Evolutionary conservation across 768 basidiomycete species (phyloP), one percentile per base, ranked within the genome.

Genomic region (Ramaria sp.): DNA sequence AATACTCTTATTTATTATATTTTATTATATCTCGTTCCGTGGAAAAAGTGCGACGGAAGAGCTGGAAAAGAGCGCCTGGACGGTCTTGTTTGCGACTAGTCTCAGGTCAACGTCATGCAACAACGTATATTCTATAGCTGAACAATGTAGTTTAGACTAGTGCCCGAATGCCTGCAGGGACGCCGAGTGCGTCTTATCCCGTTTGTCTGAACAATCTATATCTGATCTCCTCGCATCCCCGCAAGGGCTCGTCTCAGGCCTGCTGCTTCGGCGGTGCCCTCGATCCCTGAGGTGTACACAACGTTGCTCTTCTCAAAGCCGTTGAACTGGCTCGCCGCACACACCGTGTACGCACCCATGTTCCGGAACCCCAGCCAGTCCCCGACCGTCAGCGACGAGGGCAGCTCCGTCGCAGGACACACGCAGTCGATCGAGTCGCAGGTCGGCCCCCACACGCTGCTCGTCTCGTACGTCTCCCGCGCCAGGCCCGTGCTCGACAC

Each of bases 341-440:
- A 96, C 57, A 92, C 72, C n/a, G 96, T 98, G 71, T 99, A 99
- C 30, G 96, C 96, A 28, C 96, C 96, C 96, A 99, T 98, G 65
- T 90, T 84, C 55, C 85, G 83, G 71, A 94, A 99, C n/a, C 86
- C 88, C 16, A 99, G 78, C 96, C 96, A 99, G 66, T 99, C 96
- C 6, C 96, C 96, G 6, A 96, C 92, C 56, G 78, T 76, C 51
- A 98, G 74, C 1, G 76, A 76, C 28, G 69, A 69, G 3, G 89
- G 92, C 58, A 88, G 74, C 63, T 67, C 73, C 50, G 74, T 75
- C 56, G 70, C 75, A 61, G 75, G 74, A 63, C 76, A 84, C 55
- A 99, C 92, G 65, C 88, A 87, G 71, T 99, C 96, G 63, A 99
- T 90, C 32, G 89, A 91, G 66, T 98, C 96, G 75, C 95, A 98